Evolutionary conservation across 805 yeast species (phyloP), one percentile per base, ranked within the genome.

Genomic region (Spathaspora gorwiae): DNA sequence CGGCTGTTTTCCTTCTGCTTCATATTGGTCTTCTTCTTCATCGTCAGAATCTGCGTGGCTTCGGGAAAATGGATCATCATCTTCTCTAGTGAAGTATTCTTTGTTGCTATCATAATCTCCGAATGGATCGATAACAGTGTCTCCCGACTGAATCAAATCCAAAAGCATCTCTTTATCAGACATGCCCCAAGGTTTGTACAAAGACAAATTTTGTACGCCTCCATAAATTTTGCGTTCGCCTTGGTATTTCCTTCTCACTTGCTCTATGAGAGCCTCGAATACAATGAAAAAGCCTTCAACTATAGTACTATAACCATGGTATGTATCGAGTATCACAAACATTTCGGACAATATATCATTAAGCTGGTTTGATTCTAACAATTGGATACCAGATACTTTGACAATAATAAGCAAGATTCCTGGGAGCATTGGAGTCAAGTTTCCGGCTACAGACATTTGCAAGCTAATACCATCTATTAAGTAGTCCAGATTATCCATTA

Each of bases 301-400:
- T 13, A 94, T 66, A 12, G 73, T 69, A 1, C 81, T 68, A 60
- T 92, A 92, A 0, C 92, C 95, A 64, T 90, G 96, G 56, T 84
- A 92, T 43, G 81, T 72, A 64, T 92, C 98, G 41, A 92, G 70
- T 32, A 90, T 66, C 14, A 83, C 79, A 60, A 92, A 89, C 50
- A 89, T 75, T 3, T 90, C 80, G 40, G 81, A 77, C 14, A 92
- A 68, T 1, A 92, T 72, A 60, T 92, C 98, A 42, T 73, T 78
- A 43, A 92, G 71, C 47, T 81, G 87, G 47, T 69, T 68, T 8
- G 59, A 50, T 30, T 75, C 72, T 11, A 89, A 66, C 24, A 89
- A 68, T 29, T 76, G 69, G 8, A 76, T 67, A 0, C 97, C 97
- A 0, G 90, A 83, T 26, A 90, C 70, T 51, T 75, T 79, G 27